A percentile compares a stretch with the other conserved stretches of the same genome.
Evolutionary conservation across 352 stramenopile genomes (phyloP).

Genomic region (Globisporangium parvum): DNA sequence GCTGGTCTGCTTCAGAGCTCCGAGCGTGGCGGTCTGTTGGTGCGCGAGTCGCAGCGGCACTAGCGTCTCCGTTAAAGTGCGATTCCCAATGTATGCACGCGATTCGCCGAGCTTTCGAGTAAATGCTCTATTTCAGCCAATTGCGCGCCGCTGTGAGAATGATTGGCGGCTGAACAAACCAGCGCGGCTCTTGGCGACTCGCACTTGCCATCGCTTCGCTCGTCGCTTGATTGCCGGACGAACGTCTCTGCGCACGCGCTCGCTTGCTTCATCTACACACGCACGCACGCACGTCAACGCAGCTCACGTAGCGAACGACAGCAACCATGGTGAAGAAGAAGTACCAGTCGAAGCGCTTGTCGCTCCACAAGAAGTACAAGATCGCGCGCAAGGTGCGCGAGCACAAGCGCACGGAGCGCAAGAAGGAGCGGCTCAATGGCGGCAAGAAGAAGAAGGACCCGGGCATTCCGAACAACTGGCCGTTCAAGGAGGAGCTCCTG

Average conservation of each 20-base stretch:
- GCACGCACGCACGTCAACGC: too few species aligned
- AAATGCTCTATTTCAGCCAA: conserved; percentile 1
- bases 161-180: conserved; percentile 31
- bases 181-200: conserved; percentile 8
- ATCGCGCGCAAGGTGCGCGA: conserved; percentile 89
- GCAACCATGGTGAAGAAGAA: conserved; percentile 98
- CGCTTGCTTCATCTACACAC: neutral
- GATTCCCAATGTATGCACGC: too few species aligned
- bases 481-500: conserved; percentile 96
- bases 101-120: neutral
- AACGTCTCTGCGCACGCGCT: neutral
- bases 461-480: conserved; percentile 98
- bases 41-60: too few species aligned
- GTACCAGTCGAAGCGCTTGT: conserved; percentile 95
- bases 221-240: neutral
- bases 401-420: conserved; percentile 93
- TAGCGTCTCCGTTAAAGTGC: too few species aligned
- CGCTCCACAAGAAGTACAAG: conserved; percentile 99
- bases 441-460: conserved; percentile 96
- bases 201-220: neutral
- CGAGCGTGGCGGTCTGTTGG: too few species aligned
- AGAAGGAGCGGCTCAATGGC: conserved; percentile 84
- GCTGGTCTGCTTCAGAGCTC: neutral
- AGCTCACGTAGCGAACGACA: conserved; percentile 4
- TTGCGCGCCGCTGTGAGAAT: conserved; percentile 14